Evolutionary conservation across 2,329 filamentous ascomycete species (phyloP).

Genomic region (Penicillium carneum): DNA sequence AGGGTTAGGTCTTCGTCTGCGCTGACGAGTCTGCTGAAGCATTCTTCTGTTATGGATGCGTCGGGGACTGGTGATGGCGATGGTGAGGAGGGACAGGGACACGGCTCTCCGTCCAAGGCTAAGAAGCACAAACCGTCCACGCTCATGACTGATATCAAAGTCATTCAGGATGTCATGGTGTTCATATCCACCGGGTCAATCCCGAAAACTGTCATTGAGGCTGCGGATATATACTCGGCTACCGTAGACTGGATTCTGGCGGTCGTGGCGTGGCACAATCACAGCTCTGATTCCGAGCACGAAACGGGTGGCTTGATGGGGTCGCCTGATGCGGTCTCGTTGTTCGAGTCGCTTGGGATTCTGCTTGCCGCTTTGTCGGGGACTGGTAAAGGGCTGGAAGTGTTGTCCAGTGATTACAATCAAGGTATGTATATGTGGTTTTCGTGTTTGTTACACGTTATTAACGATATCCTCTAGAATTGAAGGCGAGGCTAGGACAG

Average conservation of each 20-base stretch:
- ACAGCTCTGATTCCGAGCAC: slow-evolving; percentile 36
- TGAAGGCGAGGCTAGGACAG: slow-evolving; percentile 49
- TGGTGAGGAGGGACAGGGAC: not conserved
- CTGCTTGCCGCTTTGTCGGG: slow-evolving; percentile 50
- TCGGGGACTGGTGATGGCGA: slow-evolving; percentile 13
- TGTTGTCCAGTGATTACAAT: slow-evolving; percentile 44
- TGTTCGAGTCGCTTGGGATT: slow-evolving; percentile 54
- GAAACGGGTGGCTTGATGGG: slow-evolving; percentile 43
- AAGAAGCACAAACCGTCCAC: slow-evolving; percentile 37
- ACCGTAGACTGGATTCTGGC: slow-evolving; percentile 51
- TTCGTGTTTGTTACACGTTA: not conserved
- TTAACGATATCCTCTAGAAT: slow-evolving; percentile 33
- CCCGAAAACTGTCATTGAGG: slow-evolving; percentile 42
- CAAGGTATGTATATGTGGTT: slow-evolving; percentile 39
- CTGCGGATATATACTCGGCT: slow-evolving; percentile 43
- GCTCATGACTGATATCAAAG: slow-evolving; percentile 53
- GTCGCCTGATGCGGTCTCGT: slow-evolving; percentile 48
- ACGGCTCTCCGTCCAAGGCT: not conserved
- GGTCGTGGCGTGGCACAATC: slow-evolving; percentile 47
- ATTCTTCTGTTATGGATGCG: slow-evolving; percentile 46
- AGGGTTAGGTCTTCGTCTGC: slow-evolving; percentile 46
- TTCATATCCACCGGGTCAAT: slow-evolving; percentile 47
- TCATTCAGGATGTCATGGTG: slow-evolving; percentile 53
- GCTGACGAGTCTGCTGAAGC: slow-evolving; percentile 43
- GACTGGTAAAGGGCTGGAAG: slow-evolving; percentile 47